These are phyloP conservation scores for Lepidium africanum DNA, from an alignment of 345 rosid species.

Conservation along the genomic window DNA sequence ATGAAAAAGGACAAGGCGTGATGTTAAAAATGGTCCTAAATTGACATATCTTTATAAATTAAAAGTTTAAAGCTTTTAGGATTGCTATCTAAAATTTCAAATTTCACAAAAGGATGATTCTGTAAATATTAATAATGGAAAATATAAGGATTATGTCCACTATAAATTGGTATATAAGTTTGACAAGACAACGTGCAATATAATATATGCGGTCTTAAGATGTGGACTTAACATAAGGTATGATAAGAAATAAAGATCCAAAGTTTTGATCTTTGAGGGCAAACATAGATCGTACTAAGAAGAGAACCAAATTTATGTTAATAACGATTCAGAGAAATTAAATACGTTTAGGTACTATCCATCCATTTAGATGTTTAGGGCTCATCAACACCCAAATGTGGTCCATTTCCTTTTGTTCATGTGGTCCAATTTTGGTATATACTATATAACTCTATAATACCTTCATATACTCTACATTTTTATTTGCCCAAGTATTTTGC, in stretches of 20 bases:
- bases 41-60: conserved; percentile 20
- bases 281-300: conserved; percentile 27
- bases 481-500: conserved; percentile 3
- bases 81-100: conserved; percentile 15
- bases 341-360: conserved; percentile 29
- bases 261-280: conserved; percentile 30
- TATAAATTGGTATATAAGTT: conserved; percentile 24
- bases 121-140: conserved; percentile 5
- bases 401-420: conserved; percentile 29
- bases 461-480: background rate
- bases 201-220: conserved; percentile 21
- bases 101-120: conserved; percentile 31
- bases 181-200: conserved; percentile 30
- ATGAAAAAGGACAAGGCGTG: conserved; percentile 22
- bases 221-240: conserved; percentile 28
- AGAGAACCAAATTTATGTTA: conserved; percentile 27
- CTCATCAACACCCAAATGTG: conserved; percentile 31
- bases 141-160: conserved; percentile 21
- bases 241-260: conserved; percentile 13
- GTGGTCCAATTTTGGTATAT: conserved; percentile 34
- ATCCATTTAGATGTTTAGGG: conserved; percentile 31
- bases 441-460: conserved; percentile 22
- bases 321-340: conserved; percentile 31
- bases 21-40: conserved; percentile 28
- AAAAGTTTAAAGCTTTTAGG: conserved; percentile 17